Evolutionary conservation across 139 green algal species (phyloP).

Genomic region (Eudorina sp.): DNA sequence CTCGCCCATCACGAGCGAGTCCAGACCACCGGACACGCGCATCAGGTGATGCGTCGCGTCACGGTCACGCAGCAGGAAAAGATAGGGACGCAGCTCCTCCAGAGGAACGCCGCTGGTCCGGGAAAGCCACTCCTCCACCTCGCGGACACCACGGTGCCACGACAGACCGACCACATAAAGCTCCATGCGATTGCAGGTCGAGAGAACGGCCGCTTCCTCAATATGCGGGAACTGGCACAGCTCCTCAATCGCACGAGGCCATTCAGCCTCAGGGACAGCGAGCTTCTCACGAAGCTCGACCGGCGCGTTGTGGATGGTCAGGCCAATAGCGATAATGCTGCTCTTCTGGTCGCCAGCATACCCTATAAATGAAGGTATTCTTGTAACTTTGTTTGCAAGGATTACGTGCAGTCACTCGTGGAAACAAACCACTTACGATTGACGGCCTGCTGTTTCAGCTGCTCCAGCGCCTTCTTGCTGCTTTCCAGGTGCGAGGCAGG

Average conservation of each 20-base stretch:
- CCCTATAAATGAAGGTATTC: constrained; percentile 78
- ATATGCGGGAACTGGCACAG: constrained; percentile 96
- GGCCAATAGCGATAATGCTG: constrained; percentile 95
- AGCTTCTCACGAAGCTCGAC: constrained; percentile 98
- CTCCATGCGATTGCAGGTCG: constrained; percentile 99
- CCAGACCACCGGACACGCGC: constrained; percentile 93
- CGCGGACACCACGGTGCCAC: constrained; percentile 94
- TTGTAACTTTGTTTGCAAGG: too few relatives aligned
- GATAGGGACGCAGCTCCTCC: constrained; percentile 93
- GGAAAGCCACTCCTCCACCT: constrained; percentile 99
- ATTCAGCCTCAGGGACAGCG: constrained; percentile 95
- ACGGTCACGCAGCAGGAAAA: constrained; percentile 97
- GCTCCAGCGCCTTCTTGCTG: constrained; percentile 73
- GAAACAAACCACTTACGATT: constrained; percentile 80
- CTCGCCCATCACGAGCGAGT: constrained; percentile 99
- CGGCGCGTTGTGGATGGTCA: constrained; percentile 96
- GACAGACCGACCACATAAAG: constrained; percentile 96
- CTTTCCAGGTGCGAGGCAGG: constrained; percentile 74
- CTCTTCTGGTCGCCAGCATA: constrained; percentile 93
- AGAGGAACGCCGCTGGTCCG: constrained; percentile 90
- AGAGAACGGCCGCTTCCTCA: constrained; percentile 97
- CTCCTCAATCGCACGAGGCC: constrained; percentile 94
- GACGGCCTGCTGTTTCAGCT: constrained; percentile 67
- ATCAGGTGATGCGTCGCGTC: constrained; percentile 97
- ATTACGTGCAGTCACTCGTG: too few relatives aligned